These are phyloP conservation scores for Ambrosiella beaveri DNA, from an alignment of 2,329 filamentous ascomycete genomes.

Conservation along the genomic window DNA sequence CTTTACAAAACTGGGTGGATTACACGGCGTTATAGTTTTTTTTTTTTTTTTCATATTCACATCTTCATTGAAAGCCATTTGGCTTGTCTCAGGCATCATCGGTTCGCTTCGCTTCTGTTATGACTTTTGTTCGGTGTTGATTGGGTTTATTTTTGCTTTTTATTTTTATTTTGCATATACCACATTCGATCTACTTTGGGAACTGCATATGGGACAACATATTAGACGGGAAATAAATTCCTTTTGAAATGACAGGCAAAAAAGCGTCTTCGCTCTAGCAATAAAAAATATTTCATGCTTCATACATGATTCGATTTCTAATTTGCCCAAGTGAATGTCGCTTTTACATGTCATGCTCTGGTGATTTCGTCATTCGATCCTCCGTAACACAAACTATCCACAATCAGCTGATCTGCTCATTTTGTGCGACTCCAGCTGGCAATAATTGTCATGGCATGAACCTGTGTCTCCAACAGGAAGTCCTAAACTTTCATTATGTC, in stretches of 20 bases:
- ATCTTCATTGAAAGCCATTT: neutral
- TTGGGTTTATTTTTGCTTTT: neutral
- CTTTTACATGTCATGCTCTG: too few relatives aligned
- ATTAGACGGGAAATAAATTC: neutral
- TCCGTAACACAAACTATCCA: too few relatives aligned
- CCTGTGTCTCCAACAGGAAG: too few relatives aligned
- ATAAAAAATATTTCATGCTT: neutral
- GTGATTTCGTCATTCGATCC: too few relatives aligned
- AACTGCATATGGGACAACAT: neutral
- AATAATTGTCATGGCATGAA: too few relatives aligned
- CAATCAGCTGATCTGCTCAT: too few relatives aligned
- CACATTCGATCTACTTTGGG: neutral
- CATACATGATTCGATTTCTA: neutral
- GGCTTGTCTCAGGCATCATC: neutral
- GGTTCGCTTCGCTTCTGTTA: constrained; percentile 10
- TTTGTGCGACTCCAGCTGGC: too few relatives aligned
- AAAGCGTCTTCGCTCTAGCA: neutral
- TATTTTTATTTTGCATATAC: neutral
- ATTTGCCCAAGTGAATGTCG: too few relatives aligned
- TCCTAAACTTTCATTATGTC: too few relatives aligned
- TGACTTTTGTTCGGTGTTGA: neutral
- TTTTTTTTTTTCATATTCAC: neutral
- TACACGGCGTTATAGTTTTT: neutral
- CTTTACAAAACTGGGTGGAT: neutral
- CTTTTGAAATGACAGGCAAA: neutral